Evolutionary conservation across 2,329 filamentous ascomycete genomes (phyloP).

Genomic region (Cladophialophora bantiana): DNA sequence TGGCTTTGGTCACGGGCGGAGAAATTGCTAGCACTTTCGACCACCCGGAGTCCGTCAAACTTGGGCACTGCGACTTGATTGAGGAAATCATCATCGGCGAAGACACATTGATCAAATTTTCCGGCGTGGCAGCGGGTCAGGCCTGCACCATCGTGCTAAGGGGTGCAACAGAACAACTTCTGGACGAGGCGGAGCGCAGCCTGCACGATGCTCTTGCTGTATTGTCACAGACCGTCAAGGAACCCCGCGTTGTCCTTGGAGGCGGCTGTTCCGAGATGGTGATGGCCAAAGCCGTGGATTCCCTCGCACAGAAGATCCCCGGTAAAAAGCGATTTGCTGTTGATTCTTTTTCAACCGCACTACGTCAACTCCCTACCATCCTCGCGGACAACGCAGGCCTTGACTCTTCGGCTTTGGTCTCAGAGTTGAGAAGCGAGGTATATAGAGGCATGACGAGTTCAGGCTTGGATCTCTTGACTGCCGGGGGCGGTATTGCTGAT

Average conservation of each 20-base stretch:
- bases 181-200: constrained; percentile 95
- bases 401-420: constrained; percentile 92
- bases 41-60: constrained; percentile 94
- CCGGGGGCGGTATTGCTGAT: constrained; percentile 89
- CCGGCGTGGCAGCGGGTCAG: constrained; percentile 88
- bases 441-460: constrained; percentile 94
- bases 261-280: constrained; percentile 98
- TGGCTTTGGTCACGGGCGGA: constrained; percentile 93
- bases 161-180: constrained; percentile 93
- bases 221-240: constrained; percentile 92
- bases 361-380: constrained; percentile 94
- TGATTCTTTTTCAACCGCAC: constrained; percentile 83
- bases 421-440: constrained; percentile 87
- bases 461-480: constrained; percentile 85
- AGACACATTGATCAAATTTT: constrained; percentile 97
- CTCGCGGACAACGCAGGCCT: constrained; percentile 96
- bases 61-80: constrained; percentile 92
- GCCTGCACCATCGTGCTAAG: constrained; percentile 97
- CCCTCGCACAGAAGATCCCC: constrained; percentile 88
- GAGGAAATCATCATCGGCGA: constrained; percentile 99
- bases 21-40: constrained; percentile 98
- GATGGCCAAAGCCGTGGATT: constrained; percentile 98
- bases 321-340: constrained; percentile 97
- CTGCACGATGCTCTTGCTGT: constrained; percentile 96
- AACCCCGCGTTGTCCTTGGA: constrained; percentile 91